Conservation (phyloP, 2,329 filamentous ascomycete species). For the Sporothrix dimorphospora region DNA sequence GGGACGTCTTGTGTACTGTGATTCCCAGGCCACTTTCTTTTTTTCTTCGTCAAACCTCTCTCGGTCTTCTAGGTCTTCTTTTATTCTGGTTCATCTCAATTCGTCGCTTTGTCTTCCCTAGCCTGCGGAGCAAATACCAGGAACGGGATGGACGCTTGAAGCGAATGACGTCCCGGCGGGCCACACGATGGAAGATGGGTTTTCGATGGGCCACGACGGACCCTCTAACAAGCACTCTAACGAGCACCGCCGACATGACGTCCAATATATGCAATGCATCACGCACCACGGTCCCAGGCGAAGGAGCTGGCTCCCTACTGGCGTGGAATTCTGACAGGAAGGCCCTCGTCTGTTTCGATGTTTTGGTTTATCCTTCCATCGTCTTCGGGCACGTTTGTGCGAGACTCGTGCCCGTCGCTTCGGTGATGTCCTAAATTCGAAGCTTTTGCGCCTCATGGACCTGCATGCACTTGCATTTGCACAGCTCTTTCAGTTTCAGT, state of each 20-base stretch:
- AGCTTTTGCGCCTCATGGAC: background rate
- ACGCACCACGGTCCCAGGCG: background rate
- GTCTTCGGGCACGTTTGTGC: background rate
- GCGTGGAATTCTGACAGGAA: background rate
- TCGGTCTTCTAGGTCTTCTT: background rate
- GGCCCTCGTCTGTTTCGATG: background rate
- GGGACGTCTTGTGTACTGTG: background rate
- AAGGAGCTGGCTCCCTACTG: background rate
- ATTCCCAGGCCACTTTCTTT: background rate
- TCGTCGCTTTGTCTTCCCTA: background rate
- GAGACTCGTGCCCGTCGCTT: background rate
- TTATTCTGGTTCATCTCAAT: background rate
- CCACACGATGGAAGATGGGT: background rate
- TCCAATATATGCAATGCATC: background rate
- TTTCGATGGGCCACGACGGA: background rate
- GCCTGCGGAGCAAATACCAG: slow-evolving; percentile 13
- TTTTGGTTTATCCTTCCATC: background rate
- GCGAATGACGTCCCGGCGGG: background rate
- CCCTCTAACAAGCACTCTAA: background rate
- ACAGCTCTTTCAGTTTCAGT: background rate
- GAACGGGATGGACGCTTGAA: background rate
- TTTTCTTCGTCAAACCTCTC: too few species aligned
- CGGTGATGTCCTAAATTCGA: background rate
- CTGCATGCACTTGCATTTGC: background rate
- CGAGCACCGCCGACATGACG: background rate